Conservation (phyloP, 768 basidiomycete genomes). For the Hortiboletus campestris region DNA sequence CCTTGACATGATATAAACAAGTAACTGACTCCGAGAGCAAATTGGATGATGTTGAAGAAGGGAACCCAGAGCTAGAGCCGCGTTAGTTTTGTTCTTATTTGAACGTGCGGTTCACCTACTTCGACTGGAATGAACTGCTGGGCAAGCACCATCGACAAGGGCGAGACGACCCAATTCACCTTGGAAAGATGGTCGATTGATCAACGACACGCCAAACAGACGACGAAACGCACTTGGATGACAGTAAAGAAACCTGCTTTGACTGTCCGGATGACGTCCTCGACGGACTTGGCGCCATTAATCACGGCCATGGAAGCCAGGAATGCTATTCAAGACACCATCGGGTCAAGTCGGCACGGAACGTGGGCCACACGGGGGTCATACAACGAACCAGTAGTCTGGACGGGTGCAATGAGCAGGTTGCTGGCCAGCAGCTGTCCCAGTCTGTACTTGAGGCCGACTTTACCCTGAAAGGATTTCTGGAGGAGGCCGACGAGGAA, state of each 20-base stretch:
- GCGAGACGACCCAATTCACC: constrained; percentile 81
- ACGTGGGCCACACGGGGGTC: too few relatives aligned
- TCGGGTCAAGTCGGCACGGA: not conserved
- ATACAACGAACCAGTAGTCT: constrained; percentile 53
- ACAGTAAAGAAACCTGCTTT: constrained; percentile 73
- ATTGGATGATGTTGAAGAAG: constrained; percentile 80
- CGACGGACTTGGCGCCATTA: constrained; percentile 67
- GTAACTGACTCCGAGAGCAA: constrained; percentile 65
- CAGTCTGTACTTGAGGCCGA: constrained; percentile 58
- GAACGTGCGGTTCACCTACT: constrained; percentile 37
- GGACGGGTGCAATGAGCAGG: constrained; percentile 73
- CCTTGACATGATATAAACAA: not conserved
- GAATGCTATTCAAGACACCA: constrained; percentile 45
- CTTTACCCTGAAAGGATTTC: constrained; percentile 73
- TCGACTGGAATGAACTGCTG: constrained; percentile 79
- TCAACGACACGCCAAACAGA: not conserved
- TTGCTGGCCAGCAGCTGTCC: constrained; percentile 76
- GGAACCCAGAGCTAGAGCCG: constrained; percentile 75
- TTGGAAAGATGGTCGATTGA: constrained; percentile 25
- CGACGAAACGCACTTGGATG: constrained; percentile 51
- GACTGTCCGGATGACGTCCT: constrained; percentile 65
- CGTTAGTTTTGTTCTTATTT: constrained; percentile 1
- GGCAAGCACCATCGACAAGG: constrained; percentile 69
- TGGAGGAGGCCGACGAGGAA: constrained; percentile 70
- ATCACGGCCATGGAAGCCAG: constrained; percentile 82